Evolutionary conservation across 2,329 filamentous ascomycete species (phyloP).

Genomic region (Trichoderma brevicompactum): DNA sequence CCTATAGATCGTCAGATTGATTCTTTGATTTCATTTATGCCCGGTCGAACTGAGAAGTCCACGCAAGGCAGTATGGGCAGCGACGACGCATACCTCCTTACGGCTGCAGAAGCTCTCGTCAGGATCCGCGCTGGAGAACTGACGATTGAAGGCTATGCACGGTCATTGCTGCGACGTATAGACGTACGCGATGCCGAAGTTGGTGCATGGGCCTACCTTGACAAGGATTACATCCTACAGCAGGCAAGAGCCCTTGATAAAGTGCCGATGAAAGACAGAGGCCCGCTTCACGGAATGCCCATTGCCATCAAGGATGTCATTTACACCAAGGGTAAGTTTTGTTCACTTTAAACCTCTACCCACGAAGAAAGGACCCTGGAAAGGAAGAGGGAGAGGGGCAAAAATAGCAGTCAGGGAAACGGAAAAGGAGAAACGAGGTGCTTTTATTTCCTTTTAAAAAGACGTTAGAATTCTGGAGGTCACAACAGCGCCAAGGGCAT

Average conservation of each 20-base stretch:
- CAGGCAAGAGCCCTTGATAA: slow-evolving; percentile 56
- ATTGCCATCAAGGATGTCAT: slow-evolving; percentile 66
- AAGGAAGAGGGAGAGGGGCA: too few relatives aligned
- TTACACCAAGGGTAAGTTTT: slow-evolving; percentile 54
- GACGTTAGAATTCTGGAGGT: not conserved
- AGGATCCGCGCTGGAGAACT: slow-evolving; percentile 27
- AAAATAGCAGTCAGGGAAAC: not conserved
- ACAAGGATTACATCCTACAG: slow-evolving; percentile 51
- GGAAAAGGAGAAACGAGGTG: not conserved
- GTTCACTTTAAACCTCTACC: not conserved
- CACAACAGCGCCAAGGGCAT: not conserved
- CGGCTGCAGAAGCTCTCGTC: slow-evolving; percentile 28
- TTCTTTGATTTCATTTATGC: slow-evolving; percentile 13
- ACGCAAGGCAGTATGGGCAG: slow-evolving; percentile 17
- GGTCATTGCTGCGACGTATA: slow-evolving; percentile 52
- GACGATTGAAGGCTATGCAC: slow-evolving; percentile 55
- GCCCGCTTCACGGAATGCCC: slow-evolving; percentile 60
- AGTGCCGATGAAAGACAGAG: slow-evolving; percentile 52
- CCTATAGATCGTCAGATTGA: slow-evolving; percentile 12
- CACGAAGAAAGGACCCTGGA: not conserved
- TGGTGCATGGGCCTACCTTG: slow-evolving; percentile 56
- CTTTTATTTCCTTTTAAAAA: not conserved
- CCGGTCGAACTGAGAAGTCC: not conserved
- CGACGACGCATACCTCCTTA: slow-evolving; percentile 29
- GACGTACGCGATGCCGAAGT: slow-evolving; percentile 49